Conservation (phyloP, 805 yeast genomes). For the Wickerhamomyces queroliae region DNA sequence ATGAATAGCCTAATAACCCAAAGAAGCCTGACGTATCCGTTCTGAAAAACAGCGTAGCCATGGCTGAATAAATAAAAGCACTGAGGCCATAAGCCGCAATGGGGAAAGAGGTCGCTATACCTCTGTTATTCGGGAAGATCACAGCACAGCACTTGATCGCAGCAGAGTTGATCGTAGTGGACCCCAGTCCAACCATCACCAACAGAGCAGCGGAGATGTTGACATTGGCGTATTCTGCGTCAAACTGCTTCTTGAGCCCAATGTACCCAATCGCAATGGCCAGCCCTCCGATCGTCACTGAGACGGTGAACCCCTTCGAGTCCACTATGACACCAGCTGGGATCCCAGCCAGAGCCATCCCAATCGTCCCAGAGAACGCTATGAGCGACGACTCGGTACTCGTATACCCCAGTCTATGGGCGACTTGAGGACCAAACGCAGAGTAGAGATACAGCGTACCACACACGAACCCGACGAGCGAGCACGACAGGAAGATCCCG, state of each 20-base stretch:
- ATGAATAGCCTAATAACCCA: constrained; percentile 38
- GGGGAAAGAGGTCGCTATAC: constrained; percentile 72
- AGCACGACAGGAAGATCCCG: constrained; percentile 12
- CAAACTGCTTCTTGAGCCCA: constrained; percentile 47
- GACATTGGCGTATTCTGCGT: constrained; percentile 31
- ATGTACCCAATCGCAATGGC: constrained; percentile 49
- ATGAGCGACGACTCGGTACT: constrained; percentile 60
- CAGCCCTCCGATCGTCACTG: constrained; percentile 46
- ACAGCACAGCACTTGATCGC: constrained; percentile 71
- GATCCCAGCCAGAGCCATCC: constrained; percentile 61
- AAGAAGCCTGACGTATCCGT: constrained; percentile 54
- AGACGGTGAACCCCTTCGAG: constrained; percentile 46
- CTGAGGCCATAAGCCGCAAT: constrained; percentile 70
- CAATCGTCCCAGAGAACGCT: constrained; percentile 64
- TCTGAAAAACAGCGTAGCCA: constrained; percentile 46
- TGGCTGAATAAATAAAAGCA: constrained; percentile 59
- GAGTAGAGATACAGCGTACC: constrained; percentile 76
- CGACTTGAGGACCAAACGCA: constrained; percentile 75
- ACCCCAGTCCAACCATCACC: constrained; percentile 59
- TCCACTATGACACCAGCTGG: constrained; percentile 64
- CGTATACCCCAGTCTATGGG: constrained; percentile 46
- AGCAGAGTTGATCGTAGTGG: constrained; percentile 59
- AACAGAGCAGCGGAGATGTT: constrained; percentile 39
- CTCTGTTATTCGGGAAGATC: constrained; percentile 59
- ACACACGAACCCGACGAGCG: constrained; percentile 45